Evolutionary conservation across 306 rosid species (phyloP).

Genomic region (Cicer judaicum): DNA sequence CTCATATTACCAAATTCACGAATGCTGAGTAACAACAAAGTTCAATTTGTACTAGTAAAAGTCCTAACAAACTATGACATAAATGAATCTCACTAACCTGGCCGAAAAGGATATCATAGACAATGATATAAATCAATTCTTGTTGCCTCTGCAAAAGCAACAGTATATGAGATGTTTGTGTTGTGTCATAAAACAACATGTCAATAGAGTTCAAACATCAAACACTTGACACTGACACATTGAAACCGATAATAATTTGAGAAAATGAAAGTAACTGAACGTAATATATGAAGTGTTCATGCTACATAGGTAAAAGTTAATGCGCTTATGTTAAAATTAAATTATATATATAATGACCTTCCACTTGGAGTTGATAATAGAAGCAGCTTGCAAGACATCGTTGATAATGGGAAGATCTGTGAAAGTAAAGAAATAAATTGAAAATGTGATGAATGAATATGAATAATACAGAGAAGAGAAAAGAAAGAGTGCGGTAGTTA

Average conservation of each 20-base stretch:
- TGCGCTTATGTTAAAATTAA: neutral
- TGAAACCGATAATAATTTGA: too few species aligned
- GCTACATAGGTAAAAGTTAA: neutral
- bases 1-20: neutral
- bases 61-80: neutral
- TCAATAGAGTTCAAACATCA: neutral
- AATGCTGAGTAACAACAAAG: neutral
- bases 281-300: too few species aligned
- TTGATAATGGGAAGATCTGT: constrained; percentile 81
- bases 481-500: constrained; percentile 35
- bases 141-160: constrained; percentile 63
- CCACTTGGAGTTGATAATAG: constrained; percentile 74
- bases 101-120: constrained; percentile 88
- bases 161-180: neutral
- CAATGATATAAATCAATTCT: constrained; percentile 73
- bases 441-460: neutral
- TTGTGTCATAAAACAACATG: neutral
- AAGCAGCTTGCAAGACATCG: constrained; percentile 62
- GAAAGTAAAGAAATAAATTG: constrained; percentile 6
- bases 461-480: neutral
- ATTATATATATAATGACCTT: constrained; percentile 54
- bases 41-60: constrained; percentile 1
- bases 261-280: too few species aligned
- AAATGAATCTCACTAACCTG: constrained; percentile 53
- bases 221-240: too few species aligned